phyloP scores from a whole-genome alignment of 2,329 filamentous ascomycete genomes.

The Trichoderma atrobrunneum region DNA sequence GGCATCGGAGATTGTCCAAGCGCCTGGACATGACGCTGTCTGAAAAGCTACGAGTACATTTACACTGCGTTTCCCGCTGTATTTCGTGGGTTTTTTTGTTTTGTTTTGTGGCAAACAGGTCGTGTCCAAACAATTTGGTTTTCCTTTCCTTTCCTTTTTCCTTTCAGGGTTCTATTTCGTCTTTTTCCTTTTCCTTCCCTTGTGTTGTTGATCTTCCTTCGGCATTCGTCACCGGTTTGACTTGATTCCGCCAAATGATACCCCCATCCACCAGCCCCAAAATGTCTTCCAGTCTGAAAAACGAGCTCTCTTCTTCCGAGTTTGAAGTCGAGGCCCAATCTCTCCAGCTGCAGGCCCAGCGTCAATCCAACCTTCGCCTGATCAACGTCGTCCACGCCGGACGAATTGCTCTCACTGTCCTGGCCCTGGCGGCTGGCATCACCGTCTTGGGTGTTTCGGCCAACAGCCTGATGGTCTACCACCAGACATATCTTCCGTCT shows the following conservation, averaged over 20 bases:
- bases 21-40: background rate
- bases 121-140: slow-evolving; percentile 1
- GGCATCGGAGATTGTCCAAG: background rate
- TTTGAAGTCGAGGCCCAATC: slow-evolving; percentile 47
- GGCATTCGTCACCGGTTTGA: background rate
- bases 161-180: background rate
- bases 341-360: slow-evolving; percentile 34
- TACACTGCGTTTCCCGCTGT: background rate
- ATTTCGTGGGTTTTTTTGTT: background rate
- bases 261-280: slow-evolving; percentile 8
- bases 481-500: slow-evolving; percentile 48
- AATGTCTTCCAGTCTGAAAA: slow-evolving; percentile 37
- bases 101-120: background rate
- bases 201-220: background rate
- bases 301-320: slow-evolving; percentile 43
- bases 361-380: slow-evolving; percentile 39
- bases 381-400: slow-evolving; percentile 43
- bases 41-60: background rate
- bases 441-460: slow-evolving; percentile 53
- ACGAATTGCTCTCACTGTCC: slow-evolving; percentile 46
- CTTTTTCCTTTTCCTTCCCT: background rate
- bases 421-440: slow-evolving; percentile 52
- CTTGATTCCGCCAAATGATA: background rate
- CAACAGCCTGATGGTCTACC: slow-evolving; percentile 54
- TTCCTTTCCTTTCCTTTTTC: background rate